Evolutionary conservation across 1,139 yeast species (phyloP).

Genomic region (Magnusiomyces clavatus): DNA sequence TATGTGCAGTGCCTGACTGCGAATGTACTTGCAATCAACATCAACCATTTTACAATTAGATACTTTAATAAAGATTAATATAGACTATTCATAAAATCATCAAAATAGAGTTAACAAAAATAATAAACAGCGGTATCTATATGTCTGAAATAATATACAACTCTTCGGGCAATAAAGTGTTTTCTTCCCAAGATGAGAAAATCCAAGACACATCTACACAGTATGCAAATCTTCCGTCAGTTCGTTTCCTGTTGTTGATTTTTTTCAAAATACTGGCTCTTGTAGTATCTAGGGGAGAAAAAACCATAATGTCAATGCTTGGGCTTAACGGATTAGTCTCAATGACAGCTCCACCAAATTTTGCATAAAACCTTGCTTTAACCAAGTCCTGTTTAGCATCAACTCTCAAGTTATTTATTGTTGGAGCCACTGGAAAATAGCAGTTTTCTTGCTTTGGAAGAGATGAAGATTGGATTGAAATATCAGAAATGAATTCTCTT

Average conservation of each 20-base stretch:
- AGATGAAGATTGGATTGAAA: no score
- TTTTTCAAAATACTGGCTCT: background rate
- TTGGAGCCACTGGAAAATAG: background rate
- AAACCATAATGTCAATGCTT: background rate
- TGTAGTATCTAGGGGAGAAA: background rate
- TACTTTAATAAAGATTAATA: no score
- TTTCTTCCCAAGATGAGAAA: slow-evolving; percentile 1
- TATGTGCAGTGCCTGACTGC: slow-evolving; percentile 95
- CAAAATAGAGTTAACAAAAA: background rate
- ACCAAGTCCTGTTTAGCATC: background rate
- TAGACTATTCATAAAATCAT: no score
- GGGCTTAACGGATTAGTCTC: background rate
- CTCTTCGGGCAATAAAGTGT: slow-evolving; percentile 1
- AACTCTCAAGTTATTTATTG: background rate
- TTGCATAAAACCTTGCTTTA: background rate
- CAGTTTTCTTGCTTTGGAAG: background rate
- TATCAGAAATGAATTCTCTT: background rate
- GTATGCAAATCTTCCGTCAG: background rate
- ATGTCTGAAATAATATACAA: background rate
- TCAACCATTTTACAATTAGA: background rate
- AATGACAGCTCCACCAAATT: slow-evolving; percentile 1
- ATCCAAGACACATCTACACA: slow-evolving; percentile 2
- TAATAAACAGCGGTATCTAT: background rate
- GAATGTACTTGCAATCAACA: slow-evolving; percentile 59
- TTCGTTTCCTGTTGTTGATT: background rate